phyloP scores from a whole-genome alignment of 177 flowering plant species.

The Vitis hybrid region DNA sequence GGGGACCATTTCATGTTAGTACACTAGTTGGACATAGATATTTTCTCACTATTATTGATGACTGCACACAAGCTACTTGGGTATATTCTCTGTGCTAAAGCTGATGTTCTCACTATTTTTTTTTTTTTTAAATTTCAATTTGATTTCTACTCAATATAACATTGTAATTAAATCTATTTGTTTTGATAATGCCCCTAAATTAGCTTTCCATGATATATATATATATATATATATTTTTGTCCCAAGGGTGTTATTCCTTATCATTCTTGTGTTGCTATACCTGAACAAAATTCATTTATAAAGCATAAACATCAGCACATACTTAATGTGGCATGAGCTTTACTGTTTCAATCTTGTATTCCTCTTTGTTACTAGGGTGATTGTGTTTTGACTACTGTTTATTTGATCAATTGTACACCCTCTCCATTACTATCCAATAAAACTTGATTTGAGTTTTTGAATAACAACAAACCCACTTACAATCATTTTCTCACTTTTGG shows the following conservation, averaged over 20 bases:
- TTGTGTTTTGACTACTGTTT: background rate
- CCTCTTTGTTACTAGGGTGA: background rate
- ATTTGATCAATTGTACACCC: constrained; percentile 3
- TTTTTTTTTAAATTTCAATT: no score
- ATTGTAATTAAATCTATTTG: no score
- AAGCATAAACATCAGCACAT: background rate
- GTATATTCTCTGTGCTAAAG: no score
- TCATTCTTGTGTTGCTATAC: background rate
- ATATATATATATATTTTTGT: no score
- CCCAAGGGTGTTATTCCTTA: background rate
- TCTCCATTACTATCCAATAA: background rate
- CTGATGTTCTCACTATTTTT: no score
- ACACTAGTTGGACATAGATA: no score
- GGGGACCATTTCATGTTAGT: no score
- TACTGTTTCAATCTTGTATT: constrained; percentile 1
- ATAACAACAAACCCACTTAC: background rate
- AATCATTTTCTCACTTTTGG: constrained; percentile 4
- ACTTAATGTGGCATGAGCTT: background rate
- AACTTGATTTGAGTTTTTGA: background rate
- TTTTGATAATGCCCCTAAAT: no score
- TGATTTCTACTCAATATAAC: no score
- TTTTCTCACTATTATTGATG: no score
- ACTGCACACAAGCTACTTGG: no score
- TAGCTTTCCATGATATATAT: no score
- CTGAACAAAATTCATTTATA: background rate